These are phyloP conservation scores for Nothomitra cinnamomea DNA, from an alignment of 2,329 filamentous ascomycete genomes.

Conservation along the genomic window DNA sequence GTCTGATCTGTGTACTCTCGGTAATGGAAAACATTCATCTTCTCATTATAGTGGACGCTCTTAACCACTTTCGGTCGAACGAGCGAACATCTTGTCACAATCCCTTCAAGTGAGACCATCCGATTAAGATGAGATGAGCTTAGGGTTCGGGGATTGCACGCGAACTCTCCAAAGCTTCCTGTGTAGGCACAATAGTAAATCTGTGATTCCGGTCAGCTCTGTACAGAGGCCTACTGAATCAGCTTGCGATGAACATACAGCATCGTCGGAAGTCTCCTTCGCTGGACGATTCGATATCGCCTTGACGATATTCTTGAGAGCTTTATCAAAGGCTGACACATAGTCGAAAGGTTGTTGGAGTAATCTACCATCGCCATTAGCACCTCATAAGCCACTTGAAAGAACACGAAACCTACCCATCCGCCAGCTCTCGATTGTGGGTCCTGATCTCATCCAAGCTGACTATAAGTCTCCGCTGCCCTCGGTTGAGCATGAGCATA, in stretches of 20 bases:
- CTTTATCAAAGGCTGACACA: conserved; percentile 72
- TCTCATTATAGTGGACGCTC: conserved; percentile 92
- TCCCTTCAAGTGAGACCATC: conserved; percentile 95
- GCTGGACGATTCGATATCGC: conserved; percentile 60
- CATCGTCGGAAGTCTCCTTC: conserved; percentile 60
- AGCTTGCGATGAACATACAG: conserved; percentile 26
- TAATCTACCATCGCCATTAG: conserved; percentile 33
- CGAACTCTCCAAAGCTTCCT: conserved; percentile 85
- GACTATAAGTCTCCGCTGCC: conserved; percentile 38
- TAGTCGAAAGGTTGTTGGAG: conserved; percentile 80
- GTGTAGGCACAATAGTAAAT: conserved; percentile 93
- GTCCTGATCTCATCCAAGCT: conserved; percentile 76
- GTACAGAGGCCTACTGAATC: neutral
- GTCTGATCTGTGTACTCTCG: conserved; percentile 92
- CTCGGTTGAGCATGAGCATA: conserved; percentile 52
- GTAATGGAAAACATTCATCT: conserved; percentile 69
- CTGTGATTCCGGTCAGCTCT: conserved; percentile 7
- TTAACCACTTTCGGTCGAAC: conserved; percentile 96
- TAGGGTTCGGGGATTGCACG: conserved; percentile 86
- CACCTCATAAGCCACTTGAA: neutral
- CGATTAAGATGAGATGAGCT: conserved; percentile 81
- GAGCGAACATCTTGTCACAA: conserved; percentile 88
- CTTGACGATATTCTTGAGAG: conserved; percentile 74
- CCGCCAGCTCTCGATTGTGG: conserved; percentile 69
- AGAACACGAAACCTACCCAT: conserved; percentile 28